Evolutionary conservation across 371 early-diverging fungal species (phyloP), one percentile per base, ranked within the genome.

Genomic region (Rhizopus stolonifer): DNA sequence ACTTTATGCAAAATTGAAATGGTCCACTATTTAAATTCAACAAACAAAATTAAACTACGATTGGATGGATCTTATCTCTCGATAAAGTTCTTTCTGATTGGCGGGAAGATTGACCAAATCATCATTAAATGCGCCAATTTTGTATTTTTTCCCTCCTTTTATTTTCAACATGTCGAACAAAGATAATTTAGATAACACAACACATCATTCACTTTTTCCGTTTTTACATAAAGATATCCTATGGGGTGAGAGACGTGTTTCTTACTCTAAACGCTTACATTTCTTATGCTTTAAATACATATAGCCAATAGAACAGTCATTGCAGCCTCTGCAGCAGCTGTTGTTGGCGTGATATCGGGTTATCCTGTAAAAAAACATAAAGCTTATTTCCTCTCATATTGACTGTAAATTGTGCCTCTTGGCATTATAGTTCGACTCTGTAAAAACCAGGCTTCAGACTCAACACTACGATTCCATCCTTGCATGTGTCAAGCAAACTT

Each of bases 401-500:
- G 25, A 17, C 11, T 1, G 9, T 15, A 17, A 13, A 18, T 33
- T 19, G 14, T 24, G 5, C 21, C 11, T 7, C 1, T 23, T 21
- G 33, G 2, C 17, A 4, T 39, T 29, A 14, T 51, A 73, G 70
- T 89, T 91, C 67, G 91, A 91, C 63, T 87, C 88, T 9, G 71
- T 91, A 22, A 91, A 91, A 61, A 89, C 90, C 10, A 69, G 91
- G 48, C 85, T 90, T 85, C 92, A 91, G 67, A 88, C 91, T 3
- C 81, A 85, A 49, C 74, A 81, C 25, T 91, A 89, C 60, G 73
- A 74, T 36, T 87, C 87, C 13, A 81, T 91, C 36, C 61, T 60
- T 52, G 77, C 73, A 13, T 91, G 92, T 56, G 81, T 87, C 17
- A 74, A 72, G 33, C 65, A 77, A 42, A 89, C 90, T 0, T 84